These are phyloP conservation scores for Mercurialis annua DNA, from an alignment of 345 rosid species.

Conservation along the genomic window DNA sequence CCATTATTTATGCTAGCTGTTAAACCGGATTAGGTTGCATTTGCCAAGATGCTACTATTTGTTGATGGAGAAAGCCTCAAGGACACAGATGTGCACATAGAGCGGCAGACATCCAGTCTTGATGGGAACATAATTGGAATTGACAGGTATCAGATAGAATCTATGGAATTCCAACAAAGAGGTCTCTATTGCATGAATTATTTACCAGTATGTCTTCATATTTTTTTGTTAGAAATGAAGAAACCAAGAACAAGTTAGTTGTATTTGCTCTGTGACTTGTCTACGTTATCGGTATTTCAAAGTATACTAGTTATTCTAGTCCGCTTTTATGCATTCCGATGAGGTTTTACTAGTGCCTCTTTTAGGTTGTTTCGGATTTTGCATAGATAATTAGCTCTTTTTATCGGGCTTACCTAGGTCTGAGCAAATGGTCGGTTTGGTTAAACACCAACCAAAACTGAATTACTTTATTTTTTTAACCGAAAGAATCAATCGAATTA, in stretches of 20 bases:
- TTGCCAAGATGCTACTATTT: neutral
- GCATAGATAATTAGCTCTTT: neutral
- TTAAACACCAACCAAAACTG: too few species aligned
- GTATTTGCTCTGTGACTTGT: neutral
- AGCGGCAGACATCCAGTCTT: neutral
- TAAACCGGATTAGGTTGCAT: neutral
- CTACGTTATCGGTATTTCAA: neutral
- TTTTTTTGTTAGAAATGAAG: slow-evolving; percentile 6
- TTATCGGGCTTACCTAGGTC: too few species aligned
- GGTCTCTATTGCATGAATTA: neutral
- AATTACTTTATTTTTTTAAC: too few species aligned
- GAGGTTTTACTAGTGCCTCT: neutral
- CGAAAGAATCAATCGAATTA: too few species aligned
- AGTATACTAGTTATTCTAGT: too few species aligned
- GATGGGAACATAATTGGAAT: neutral
- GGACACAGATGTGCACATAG: neutral
- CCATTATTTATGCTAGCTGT: neutral
- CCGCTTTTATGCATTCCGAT: neutral
- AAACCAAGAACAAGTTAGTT: neutral
- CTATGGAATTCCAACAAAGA: neutral
- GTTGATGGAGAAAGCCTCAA: neutral
- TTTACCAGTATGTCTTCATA: neutral
- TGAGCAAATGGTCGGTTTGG: too few species aligned
- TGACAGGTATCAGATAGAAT: neutral
- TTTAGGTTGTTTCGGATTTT: neutral